Evolutionary conservation across 2,329 filamentous ascomycete species (phyloP), one percentile per base, ranked within the genome.

Genomic region (Diaporthe nobilis): DNA sequence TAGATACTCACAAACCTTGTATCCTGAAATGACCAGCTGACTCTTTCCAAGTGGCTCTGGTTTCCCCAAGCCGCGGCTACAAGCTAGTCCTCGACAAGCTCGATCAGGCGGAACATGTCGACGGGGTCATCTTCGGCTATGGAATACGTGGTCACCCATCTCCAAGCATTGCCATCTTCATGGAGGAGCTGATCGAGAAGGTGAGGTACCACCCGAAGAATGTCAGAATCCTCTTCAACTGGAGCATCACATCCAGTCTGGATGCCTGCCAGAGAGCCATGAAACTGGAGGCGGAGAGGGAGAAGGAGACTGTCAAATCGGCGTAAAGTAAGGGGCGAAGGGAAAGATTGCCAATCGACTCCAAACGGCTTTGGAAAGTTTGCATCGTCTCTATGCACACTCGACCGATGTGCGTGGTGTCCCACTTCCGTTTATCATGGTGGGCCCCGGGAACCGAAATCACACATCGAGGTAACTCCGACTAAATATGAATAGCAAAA

Each of bases 231-330:
- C 47, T 44, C 15, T 47, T 63, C 39, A 63, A 63, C 22, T 63
- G 60, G 39, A 47, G 39, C 39, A 63, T 63, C 15, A n/a, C 60
- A 6, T 63, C 60, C 60, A 63, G 60, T n/a, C 15, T 63, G 25
- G 37, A 63, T 15, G 39, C 60, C 25, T 63, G 60, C 22, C 60
- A 44, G n/a, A 47, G 60, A 31, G 60, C 39, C 15, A 63, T 63
- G 39, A 63, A 63, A 44, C 12, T 22, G 39, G 47, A 63, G 57
- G 34, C 22, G 22, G 57, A 42, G 22, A 60, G 7, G 60, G 60
- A 44, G n/a, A 42, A 42, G 34, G 25, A 63, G 39, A 39, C 34
- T 31, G 12, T 15, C 25, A 9, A 25, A 1, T 2, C 39, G 15
- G 60, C 25, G 17, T 31, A 31, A 31, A 10, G 12, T 4, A 4